These are phyloP conservation scores for Trichosanthes cucumerina DNA, from an alignment of 306 rosid genomes.

Conservation along the genomic window DNA sequence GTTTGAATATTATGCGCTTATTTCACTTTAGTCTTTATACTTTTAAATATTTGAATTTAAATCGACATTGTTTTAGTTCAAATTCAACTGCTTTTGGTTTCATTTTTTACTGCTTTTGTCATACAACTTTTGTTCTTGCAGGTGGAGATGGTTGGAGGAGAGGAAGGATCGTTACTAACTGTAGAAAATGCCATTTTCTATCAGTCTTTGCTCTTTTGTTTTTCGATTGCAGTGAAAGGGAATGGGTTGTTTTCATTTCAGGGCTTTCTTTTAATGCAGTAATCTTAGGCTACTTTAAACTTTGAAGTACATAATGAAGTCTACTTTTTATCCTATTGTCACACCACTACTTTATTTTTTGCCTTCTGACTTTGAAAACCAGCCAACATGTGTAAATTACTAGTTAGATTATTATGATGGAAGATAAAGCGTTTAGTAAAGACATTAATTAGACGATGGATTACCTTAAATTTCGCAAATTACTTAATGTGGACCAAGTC, in stretches of 20 bases:
- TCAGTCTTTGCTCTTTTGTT: constrained; percentile 4
- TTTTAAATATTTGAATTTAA: too few relatives aligned
- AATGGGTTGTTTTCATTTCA: constrained; percentile 20
- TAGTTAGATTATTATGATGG: not conserved
- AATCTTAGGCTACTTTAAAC: constrained; percentile 18
- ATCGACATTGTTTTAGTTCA: not conserved
- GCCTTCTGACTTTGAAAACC: not conserved
- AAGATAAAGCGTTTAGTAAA: not conserved
- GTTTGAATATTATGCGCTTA: not conserved
- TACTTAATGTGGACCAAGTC: not conserved
- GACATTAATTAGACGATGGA: too few relatives aligned
- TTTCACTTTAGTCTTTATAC: not conserved
- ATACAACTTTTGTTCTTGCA: not conserved
- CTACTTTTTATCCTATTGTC: not conserved
- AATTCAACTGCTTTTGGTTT: not conserved
- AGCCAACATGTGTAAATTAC: not conserved
- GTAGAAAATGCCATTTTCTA: not conserved
- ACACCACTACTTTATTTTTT: not conserved
- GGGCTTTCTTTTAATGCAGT: constrained; percentile 10
- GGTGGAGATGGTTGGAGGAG: constrained; percentile 13
- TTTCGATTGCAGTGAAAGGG: constrained; percentile 14
- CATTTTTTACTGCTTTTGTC: not conserved
- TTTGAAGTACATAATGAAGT: not conserved
- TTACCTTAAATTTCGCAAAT: not conserved
- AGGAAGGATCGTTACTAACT: constrained; percentile 1